Conservation (phyloP, 371 early-diverging fungal species). For the Chytridium lagenaria region DNA sequence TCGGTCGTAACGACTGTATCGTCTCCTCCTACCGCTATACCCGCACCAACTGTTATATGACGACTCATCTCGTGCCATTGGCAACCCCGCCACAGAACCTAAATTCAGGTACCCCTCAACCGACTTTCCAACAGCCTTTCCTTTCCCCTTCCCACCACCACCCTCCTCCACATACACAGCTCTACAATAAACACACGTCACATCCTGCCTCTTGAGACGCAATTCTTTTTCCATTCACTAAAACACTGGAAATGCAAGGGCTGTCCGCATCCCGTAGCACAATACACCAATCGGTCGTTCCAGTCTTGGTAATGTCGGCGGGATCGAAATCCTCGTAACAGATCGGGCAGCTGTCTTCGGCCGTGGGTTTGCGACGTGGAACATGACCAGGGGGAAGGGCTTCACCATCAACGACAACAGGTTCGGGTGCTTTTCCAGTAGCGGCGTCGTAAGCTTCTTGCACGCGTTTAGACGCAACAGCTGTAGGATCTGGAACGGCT, state of each 20-base stretch:
- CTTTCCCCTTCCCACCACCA: neutral
- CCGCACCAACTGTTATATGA: neutral
- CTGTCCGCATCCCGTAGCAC: neutral
- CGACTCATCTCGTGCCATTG: neutral
- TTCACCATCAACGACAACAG: no score
- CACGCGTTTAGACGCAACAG: constrained; percentile 7
- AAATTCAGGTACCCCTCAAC: constrained; percentile 7
- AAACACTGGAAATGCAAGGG: constrained; percentile 13
- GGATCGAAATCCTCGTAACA: constrained; percentile 15
- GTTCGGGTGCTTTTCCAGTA: neutral
- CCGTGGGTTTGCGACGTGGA: neutral
- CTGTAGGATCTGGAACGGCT: constrained; percentile 15
- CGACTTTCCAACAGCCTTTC: neutral
- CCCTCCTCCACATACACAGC: neutral
- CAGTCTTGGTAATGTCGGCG: neutral
- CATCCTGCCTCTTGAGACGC: neutral
- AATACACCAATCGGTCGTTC: constrained; percentile 4
- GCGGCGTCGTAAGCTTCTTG: constrained; percentile 3
- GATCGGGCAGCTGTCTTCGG: constrained; percentile 11
- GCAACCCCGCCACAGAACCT: constrained; percentile 1
- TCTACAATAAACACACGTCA: constrained; percentile 12
- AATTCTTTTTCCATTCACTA: constrained; percentile 16
- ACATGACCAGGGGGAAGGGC: neutral
- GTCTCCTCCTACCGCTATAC: neutral
- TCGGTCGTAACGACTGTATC: neutral